Evolutionary conservation across 2,329 filamentous ascomycete genomes (phyloP), one percentile per base, ranked within the genome.

Genomic region (Ascochyta clinopodiicola): DNA sequence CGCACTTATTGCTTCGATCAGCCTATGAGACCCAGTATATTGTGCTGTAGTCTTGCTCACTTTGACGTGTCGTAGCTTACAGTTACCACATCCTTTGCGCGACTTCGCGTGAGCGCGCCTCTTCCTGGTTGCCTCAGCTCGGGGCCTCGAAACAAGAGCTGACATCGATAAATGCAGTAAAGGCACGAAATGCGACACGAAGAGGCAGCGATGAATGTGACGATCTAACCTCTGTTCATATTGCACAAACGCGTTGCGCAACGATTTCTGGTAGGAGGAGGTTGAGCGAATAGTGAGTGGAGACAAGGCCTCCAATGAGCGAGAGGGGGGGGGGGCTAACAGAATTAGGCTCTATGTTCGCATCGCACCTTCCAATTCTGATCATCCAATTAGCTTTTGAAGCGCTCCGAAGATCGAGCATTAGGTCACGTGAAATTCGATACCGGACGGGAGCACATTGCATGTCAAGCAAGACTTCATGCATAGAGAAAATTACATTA

Each of bases 41-140:
- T 31, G 4, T 12, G 12, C 29, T 13, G 10, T 13, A 31, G 10
- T 6, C 12, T 24, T 13, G 29, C 71, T 66, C 67, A 80, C 82
- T 75, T 85, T 85, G 44, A 84, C 77, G 47, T 80, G 75, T 31
- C 82, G 75, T 19, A 84, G 63, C 61, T 85, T 85, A 67, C 84
- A 86, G 60, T 85, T 86, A 3, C 78, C 78, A 60, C 84, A 86
- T 2, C 84, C 83, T 13, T 75, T 72, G 17, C 81, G 75, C 1
- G 82, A 85, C 62, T 86, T 86, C 21, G 74, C 80, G 60, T 86
- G 84, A n/a, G 66, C 42, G 22, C 62, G 62, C 22, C 67, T 59
- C 43, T 69, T 71, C 15, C 69, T 56, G 15, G 59, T 53, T 15
- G 44, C 51, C 27, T 46, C 40, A 51, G 25, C 9, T 57, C 46